These are phyloP conservation scores for Xylaria scruposa DNA, from an alignment of 495 filamentous ascomycete genomes.

Conservation along the genomic window DNA sequence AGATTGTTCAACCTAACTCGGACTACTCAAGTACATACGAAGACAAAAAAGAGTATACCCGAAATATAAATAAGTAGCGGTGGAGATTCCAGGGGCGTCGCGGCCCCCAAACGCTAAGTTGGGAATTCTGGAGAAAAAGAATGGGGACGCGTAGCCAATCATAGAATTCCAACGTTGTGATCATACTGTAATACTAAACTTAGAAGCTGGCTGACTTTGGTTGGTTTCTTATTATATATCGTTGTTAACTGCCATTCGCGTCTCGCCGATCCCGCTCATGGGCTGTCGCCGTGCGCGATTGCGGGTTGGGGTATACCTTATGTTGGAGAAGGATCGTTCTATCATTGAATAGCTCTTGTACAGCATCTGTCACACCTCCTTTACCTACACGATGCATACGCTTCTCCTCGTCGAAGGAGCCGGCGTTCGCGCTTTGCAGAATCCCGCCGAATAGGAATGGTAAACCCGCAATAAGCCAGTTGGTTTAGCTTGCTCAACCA, in stretches of 20 bases:
- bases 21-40: background rate
- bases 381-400: background rate
- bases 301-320: background rate
- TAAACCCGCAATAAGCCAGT: background rate
- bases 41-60: background rate
- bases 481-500: background rate
- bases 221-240: conserved; percentile 2
- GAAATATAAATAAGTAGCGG: background rate
- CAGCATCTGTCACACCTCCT: no score
- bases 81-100: conserved; percentile 12
- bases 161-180: no score
- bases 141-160: background rate
- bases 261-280: background rate
- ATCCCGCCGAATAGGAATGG: background rate
- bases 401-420: background rate
- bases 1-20: background rate
- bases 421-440: background rate
- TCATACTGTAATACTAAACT: background rate
- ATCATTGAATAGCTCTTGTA: no score
- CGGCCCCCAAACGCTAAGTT: conserved; percentile 2
- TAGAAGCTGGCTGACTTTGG: conserved; percentile 10
- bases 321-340: no score
- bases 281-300: background rate
- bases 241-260: background rate
- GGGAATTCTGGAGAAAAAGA: background rate